A percentile compares a stretch with the other conserved stretches of the same genome.
Evolutionary conservation across 805 yeast genomes (phyloP).

Genomic region (Lipomyces orientalis): DNA sequence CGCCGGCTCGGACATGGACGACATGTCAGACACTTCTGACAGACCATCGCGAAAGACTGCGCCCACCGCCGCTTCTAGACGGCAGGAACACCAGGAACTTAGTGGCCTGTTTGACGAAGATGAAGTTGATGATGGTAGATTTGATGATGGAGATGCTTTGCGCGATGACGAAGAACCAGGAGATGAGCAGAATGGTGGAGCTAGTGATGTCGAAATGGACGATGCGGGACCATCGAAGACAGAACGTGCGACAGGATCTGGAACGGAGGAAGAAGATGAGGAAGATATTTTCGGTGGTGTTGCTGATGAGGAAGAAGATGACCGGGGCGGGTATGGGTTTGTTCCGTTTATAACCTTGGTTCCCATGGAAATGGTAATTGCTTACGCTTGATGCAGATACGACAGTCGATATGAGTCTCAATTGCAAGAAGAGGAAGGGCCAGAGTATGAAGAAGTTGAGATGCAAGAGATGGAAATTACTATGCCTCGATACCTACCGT

Average conservation of each 20-base stretch:
- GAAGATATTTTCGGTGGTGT: slow-evolving; percentile 35
- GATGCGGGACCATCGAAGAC: slow-evolving; percentile 18
- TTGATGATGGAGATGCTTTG: slow-evolving; percentile 22
- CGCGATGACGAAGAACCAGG: slow-evolving; percentile 24
- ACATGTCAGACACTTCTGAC: background rate
- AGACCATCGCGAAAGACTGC: background rate
- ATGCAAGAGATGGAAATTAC: slow-evolving; percentile 44
- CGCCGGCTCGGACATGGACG: background rate
- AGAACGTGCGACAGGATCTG: slow-evolving; percentile 8
- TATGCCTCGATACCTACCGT: slow-evolving; percentile 45
- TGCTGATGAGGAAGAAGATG: slow-evolving; percentile 19
- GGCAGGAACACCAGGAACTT: slow-evolving; percentile 19
- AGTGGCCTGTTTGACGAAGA: slow-evolving; percentile 40
- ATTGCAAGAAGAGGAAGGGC: slow-evolving; percentile 33
- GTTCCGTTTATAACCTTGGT: background rate
- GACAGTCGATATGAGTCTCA: slow-evolving; percentile 18
- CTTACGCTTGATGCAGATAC: slow-evolving; percentile 14
- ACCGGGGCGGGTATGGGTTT: slow-evolving; percentile 8
- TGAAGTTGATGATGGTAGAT: slow-evolving; percentile 24
- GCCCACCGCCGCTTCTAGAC: background rate
- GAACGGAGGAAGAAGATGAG: slow-evolving; percentile 28
- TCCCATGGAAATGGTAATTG: background rate
- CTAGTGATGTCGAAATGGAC: slow-evolving; percentile 32
- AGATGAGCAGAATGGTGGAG: slow-evolving; percentile 20
- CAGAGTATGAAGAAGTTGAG: slow-evolving; percentile 40